Conservation (phyloP, 371 early-diverging fungal species). For the Mortierella sp. region DNA sequence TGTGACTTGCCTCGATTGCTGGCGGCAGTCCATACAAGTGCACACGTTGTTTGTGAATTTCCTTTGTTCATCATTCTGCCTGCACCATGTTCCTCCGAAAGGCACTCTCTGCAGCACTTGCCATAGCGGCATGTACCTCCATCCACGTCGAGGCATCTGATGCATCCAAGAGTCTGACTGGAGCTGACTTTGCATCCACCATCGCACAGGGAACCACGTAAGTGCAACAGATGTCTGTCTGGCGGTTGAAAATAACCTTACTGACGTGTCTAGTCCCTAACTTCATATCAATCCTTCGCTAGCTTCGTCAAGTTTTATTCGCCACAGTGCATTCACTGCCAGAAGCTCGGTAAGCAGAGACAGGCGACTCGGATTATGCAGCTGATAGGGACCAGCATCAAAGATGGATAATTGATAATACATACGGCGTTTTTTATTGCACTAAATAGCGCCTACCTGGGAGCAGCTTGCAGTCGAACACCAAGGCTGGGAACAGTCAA, state of each 20-base stretch:
- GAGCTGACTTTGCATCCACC: conserved; percentile 25
- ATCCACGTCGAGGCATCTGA: conserved; percentile 23
- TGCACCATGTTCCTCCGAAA: conserved; percentile 26
- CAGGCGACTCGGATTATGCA: too few relatives aligned
- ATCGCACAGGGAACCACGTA: conserved; percentile 42
- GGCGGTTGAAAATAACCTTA: not conserved
- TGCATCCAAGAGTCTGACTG: conserved; percentile 28
- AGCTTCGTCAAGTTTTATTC: conserved; percentile 53
- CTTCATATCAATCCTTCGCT: not conserved
- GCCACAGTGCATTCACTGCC: conserved; percentile 33
- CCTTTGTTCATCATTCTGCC: not conserved
- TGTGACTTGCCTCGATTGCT: too few relatives aligned
- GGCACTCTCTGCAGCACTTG: conserved; percentile 27
- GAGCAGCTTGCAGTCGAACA: conserved; percentile 57
- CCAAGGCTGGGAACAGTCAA: conserved; percentile 36
- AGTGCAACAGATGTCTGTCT: not conserved
- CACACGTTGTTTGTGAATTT: not conserved
- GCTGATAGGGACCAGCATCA: too few relatives aligned
- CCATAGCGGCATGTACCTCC: conserved; percentile 21
- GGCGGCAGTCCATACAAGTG: too few relatives aligned
- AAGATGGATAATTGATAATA: not conserved
- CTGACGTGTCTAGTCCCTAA: not conserved
- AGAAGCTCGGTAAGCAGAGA: conserved; percentile 35
- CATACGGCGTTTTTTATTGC: not conserved
- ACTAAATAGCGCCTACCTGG: conserved; percentile 65